Conservation (phyloP, 169 alveolate genomes). For the Blepharisma undulans region DNA sequence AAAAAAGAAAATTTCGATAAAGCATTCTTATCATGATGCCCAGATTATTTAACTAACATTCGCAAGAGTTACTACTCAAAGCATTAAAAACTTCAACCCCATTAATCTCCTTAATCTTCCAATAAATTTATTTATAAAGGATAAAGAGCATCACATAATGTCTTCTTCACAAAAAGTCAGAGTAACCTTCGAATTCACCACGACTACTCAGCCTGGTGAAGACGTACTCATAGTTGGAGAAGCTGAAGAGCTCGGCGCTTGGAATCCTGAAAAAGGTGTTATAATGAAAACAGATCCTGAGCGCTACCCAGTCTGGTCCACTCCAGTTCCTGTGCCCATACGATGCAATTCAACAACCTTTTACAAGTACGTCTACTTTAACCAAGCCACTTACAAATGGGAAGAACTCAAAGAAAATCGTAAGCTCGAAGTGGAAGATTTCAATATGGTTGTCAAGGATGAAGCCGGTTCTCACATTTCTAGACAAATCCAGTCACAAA, state of each 20-base stretch:
- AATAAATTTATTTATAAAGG: not conserved
- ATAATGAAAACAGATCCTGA: conserved; percentile 39
- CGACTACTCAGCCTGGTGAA: conserved; percentile 12
- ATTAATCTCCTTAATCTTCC: not conserved
- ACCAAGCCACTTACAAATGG: not conserved
- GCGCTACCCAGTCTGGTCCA: conserved; percentile 53
- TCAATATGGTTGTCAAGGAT: conserved; percentile 5
- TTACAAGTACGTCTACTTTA: conserved; percentile 48
- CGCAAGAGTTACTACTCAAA: no score
- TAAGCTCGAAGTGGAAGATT: not conserved
- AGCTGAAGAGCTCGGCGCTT: not conserved
- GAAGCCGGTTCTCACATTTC: not conserved
- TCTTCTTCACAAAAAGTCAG: not conserved
- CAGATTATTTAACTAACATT: not conserved
- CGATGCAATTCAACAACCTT: conserved; percentile 45
- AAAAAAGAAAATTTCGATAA: no score
- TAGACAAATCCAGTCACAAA: not conserved
- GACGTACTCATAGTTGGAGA: not conserved
- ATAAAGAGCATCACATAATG: not conserved
- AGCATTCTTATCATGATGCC: not conserved
- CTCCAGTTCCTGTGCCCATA: conserved; percentile 31
- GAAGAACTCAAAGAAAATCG: conserved; percentile 36
- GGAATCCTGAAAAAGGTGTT: conserved; percentile 40
- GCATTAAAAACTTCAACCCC: not conserved
- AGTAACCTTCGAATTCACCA: not conserved